Conservation (phyloP, 805 yeast genomes). For the Myxozyma sirexii region DNA sequence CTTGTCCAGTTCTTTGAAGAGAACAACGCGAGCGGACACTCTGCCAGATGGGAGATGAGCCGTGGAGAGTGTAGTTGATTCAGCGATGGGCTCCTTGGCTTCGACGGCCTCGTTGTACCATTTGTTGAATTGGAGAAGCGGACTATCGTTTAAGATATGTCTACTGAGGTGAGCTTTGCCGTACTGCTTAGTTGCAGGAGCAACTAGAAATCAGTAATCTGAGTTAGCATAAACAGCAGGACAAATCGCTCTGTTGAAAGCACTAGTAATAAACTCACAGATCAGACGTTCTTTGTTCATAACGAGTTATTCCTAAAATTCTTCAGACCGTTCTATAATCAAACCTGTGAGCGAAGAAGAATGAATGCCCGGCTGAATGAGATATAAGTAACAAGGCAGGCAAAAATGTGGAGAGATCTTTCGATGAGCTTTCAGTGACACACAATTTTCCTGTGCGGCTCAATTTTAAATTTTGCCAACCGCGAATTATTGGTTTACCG, state of each 20-base stretch:
- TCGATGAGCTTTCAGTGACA: neutral
- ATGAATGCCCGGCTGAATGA: too few species aligned
- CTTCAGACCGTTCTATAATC: too few species aligned
- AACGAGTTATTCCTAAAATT: too few species aligned
- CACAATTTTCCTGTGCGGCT: neutral
- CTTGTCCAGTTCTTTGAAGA: conserved; percentile 85
- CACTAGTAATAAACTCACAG: conserved; percentile 24
- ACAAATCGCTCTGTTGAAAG: neutral
- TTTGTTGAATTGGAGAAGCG: conserved; percentile 72
- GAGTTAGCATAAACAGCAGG: neutral
- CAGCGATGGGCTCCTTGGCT: conserved; percentile 57
- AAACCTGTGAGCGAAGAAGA: too few species aligned
- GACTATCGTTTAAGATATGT: conserved; percentile 56
- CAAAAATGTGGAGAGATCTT: neutral
- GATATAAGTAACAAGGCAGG: too few species aligned
- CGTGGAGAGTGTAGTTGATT: conserved; percentile 83
- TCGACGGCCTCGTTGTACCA: conserved; percentile 83
- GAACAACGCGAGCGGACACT: conserved; percentile 78
- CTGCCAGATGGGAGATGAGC: conserved; percentile 89
- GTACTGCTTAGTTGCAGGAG: conserved; percentile 59
- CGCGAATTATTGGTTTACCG: neutral
- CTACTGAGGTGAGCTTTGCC: conserved; percentile 64
- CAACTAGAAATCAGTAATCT: conserved; percentile 28
- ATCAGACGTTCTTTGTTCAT: conserved; percentile 32
- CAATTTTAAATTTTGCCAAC: neutral